Evolutionary conservation across 2,329 filamentous ascomycete species (phyloP).

Genomic region (Ceratocystis lukuohia): DNA sequence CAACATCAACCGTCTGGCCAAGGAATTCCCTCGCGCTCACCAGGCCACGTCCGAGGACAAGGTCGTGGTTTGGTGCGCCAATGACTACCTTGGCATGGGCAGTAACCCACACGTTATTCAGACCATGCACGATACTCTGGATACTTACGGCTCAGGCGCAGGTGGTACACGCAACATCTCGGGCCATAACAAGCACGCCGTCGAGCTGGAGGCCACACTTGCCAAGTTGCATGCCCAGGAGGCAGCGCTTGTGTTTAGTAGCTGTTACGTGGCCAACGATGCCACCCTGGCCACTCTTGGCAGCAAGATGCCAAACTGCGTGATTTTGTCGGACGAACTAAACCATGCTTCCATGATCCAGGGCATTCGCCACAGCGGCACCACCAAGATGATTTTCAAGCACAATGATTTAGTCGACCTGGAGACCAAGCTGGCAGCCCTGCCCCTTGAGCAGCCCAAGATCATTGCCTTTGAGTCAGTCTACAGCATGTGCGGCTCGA

Average conservation of each 20-base stretch:
- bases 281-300: slow-evolving; percentile 93
- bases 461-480: slow-evolving; percentile 98
- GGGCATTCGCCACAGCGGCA: slow-evolving; percentile 91
- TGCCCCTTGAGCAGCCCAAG: slow-evolving; percentile 77
- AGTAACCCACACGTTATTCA: slow-evolving; percentile 75
- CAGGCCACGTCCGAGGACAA: slow-evolving; percentile 70
- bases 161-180: slow-evolving; percentile 96
- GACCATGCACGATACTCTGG: slow-evolving; percentile 87
- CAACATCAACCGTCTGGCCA: slow-evolving; percentile 97
- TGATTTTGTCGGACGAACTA: slow-evolving; percentile 92
- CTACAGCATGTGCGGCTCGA: slow-evolving; percentile 98
- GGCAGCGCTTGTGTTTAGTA: slow-evolving; percentile 84
- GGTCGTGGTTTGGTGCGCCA: slow-evolving; percentile 98
- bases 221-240: slow-evolving; percentile 88
- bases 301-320: slow-evolving; percentile 89
- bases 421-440: slow-evolving; percentile 78
- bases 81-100: slow-evolving; percentile 98
- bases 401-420: slow-evolving; percentile 93
- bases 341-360: slow-evolving; percentile 99
- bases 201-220: slow-evolving; percentile 66
- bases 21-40: slow-evolving; percentile 91
- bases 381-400: slow-evolving; percentile 96
- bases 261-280: slow-evolving; percentile 97
- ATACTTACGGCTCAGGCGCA: slow-evolving; percentile 87
- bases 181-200: slow-evolving; percentile 89